phyloP scores from a whole-genome alignment of 176 grass and related monocot species.

The Aegilops bicornis region DNA sequence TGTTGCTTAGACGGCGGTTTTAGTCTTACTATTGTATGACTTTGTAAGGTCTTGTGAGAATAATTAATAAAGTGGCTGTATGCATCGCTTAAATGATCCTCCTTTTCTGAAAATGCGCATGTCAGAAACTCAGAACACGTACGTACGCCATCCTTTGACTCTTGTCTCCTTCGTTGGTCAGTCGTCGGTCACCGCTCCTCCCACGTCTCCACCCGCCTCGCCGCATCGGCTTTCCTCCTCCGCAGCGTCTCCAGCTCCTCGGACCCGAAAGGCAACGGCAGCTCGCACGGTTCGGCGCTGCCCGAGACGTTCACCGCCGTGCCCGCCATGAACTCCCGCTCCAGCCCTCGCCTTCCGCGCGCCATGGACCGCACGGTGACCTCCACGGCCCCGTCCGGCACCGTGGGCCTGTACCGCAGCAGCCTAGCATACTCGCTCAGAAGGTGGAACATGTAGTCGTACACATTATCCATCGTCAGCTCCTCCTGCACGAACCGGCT shows the following conservation, averaged over 20 bases:
- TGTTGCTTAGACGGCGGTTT: too few species aligned
- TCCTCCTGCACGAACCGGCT: slow-evolving; percentile 52
- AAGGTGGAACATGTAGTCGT: slow-evolving; percentile 69
- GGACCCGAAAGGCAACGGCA: slow-evolving; percentile 19
- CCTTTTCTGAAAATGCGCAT: neutral
- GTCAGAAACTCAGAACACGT: neutral
- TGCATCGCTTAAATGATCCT: too few species aligned
- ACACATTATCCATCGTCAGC: slow-evolving; percentile 49
- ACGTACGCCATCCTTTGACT: neutral
- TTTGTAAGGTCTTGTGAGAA: too few species aligned
- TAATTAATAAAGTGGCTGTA: too few species aligned
- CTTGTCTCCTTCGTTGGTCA: neutral
- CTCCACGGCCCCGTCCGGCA: slow-evolving; percentile 30
- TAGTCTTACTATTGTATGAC: too few species aligned
- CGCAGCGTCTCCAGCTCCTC: slow-evolving; percentile 24
- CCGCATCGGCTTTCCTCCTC: slow-evolving; percentile 10
- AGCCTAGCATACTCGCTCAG: slow-evolving; percentile 42
- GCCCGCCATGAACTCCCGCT: slow-evolving; percentile 48
- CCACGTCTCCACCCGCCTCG: slow-evolving; percentile 40
- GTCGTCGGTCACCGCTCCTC: neutral
- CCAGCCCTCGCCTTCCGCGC: slow-evolving; percentile 6
- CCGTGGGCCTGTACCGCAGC: slow-evolving; percentile 41
- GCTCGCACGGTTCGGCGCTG: slow-evolving; percentile 24
- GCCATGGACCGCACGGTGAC: slow-evolving; percentile 48
- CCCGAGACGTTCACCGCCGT: slow-evolving; percentile 6